Evolutionary conservation across 257 asterid genomes (phyloP), one percentile per base, ranked within the genome.

Genomic region (Orobanche coerulescens): DNA sequence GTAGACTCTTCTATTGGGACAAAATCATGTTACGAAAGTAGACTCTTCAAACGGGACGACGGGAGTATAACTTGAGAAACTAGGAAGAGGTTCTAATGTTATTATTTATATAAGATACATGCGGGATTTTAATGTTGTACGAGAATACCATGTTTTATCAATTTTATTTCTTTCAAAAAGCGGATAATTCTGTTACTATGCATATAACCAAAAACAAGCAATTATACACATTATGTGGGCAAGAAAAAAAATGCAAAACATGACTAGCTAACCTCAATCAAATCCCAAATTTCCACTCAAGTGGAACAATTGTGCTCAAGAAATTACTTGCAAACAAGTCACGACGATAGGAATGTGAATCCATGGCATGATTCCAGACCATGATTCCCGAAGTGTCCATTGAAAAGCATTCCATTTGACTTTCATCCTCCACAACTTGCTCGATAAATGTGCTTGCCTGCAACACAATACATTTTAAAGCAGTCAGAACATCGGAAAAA

Each of bases 401-500:
- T 20, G 86, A 75, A n/a, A 79, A 62, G 71, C 96, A 79, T 73
- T 88, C 95, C 85, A 88, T 85, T 75, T 88, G 90, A 62, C 90
- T 81, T 71, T 88, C 95, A 36, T 85, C 96, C 71, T 85, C 85
- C 75, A 85, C 96, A 47, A 88, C 15, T 65, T 85, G 96, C 76
- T 79, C 88, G 0, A 88, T 76, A 64, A 88, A 83, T 40, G 73
- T 22, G 70, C 87, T 88, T 6, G 76, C 87, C 95, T 85, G 79
- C 72, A 76, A 71, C n/a, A 18, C 33, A 70, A 71, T 10, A 68
- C 18, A 61, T 56, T 47, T 37, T 8, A 3, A 23, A 66, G 48
- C 47, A 40, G 64, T 42, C 20, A 14, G 14, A 58, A 48, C 40
- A 20, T n/a, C n/a, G 4, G 53, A 64, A 34, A 22, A 10, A 56